Evolutionary conservation across 176 grass and related monocot species (phyloP).

Genomic region (Saccharum spontaneum): DNA sequence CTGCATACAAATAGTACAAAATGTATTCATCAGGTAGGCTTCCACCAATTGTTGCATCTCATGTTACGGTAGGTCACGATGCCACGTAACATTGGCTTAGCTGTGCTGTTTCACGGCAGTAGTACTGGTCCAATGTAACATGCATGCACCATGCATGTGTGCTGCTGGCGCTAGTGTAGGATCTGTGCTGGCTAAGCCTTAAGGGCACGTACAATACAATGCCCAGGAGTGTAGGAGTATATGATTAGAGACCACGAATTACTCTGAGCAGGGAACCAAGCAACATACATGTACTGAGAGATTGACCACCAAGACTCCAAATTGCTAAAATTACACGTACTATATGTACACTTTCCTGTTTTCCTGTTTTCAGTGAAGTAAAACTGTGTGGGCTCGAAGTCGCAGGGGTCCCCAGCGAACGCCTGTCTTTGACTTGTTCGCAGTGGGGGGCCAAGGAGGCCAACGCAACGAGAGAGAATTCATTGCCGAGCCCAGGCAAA

Average conservation of each 20-base stretch:
- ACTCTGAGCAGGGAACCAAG: background rate
- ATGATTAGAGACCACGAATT: background rate
- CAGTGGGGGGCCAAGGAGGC: background rate
- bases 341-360: background rate
- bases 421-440: constrained; percentile 41
- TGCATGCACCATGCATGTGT: background rate
- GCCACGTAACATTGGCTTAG: no score
- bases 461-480: constrained; percentile 20
- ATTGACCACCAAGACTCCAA: background rate
- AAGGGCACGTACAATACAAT: background rate
- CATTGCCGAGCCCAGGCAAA: constrained; percentile 44
- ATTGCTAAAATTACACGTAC: background rate
- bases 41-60: background rate
- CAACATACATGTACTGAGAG: background rate
- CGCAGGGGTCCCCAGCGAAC: background rate
- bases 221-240: background rate
- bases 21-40: background rate
- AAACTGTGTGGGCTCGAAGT: constrained; percentile 1
- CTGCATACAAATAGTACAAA: background rate
- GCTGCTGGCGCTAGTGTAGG: constrained; percentile 15
- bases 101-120: background rate
- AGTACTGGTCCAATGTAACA: constrained; percentile 19
- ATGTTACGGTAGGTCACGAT: background rate
- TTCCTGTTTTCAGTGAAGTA: background rate
- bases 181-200: background rate